Conservation (phyloP, 2,329 filamentous ascomycete species). For the Phialophora tarda region DNA sequence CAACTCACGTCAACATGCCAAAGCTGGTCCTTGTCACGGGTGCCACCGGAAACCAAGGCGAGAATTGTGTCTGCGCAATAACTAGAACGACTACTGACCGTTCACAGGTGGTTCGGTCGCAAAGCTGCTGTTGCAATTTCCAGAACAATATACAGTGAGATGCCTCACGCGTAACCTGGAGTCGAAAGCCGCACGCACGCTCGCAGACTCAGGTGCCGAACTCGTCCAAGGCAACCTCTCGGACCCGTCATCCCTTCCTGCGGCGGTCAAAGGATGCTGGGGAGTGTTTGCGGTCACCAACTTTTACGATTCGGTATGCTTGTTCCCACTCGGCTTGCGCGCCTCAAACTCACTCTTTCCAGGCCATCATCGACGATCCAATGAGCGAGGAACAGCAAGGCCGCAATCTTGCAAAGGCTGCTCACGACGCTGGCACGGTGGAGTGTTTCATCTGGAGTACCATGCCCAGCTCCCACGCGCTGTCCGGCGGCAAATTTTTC, state of each 20-base stretch:
- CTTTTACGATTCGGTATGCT: slow-evolving; percentile 18
- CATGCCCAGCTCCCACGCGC: slow-evolving; percentile 17
- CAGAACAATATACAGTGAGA: slow-evolving; percentile 37
- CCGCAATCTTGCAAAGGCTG: slow-evolving; percentile 14
- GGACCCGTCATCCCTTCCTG: slow-evolving; percentile 16
- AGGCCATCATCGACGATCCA: slow-evolving; percentile 18
- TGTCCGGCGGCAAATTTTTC: slow-evolving; percentile 19
- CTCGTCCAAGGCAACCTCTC: slow-evolving; percentile 40
- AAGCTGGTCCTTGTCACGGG: slow-evolving; percentile 8
- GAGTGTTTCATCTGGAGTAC: slow-evolving; percentile 23
- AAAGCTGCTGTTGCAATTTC: slow-evolving; percentile 39
- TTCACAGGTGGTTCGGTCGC: slow-evolving; percentile 40
- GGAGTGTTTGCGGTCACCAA: slow-evolving; percentile 22
- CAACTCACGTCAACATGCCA: background rate
- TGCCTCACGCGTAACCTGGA: slow-evolving; percentile 40
- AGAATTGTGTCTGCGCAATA: background rate
- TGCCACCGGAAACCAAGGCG: slow-evolving; percentile 12
- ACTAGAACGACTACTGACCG: background rate
- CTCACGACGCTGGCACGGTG: slow-evolving; percentile 6
- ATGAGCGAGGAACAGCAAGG: slow-evolving; percentile 21
- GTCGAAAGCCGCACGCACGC: slow-evolving; percentile 34
- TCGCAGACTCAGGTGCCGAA: slow-evolving; percentile 39
- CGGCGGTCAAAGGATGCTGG: slow-evolving; percentile 27
- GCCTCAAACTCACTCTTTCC: background rate
- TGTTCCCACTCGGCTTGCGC: background rate